Base-by-base conservation (phyloP, 192 early-diverging fungal species). In the Coemansia guatemalensis region DNA sequence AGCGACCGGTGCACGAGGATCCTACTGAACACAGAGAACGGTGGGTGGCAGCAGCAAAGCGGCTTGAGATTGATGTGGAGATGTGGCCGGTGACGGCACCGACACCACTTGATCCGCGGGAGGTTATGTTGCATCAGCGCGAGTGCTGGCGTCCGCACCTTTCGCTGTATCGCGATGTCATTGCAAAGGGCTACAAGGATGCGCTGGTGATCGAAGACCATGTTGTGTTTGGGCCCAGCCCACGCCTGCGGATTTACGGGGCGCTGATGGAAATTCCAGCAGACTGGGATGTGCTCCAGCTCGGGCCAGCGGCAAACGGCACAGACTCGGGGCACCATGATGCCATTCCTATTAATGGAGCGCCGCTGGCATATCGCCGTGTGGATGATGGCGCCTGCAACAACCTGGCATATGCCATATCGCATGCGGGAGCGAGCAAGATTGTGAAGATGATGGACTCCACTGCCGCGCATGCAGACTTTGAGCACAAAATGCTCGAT, bases 311-410 rank as follows among this genome's bases (percentile, higher is more conserved):
- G 9, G 54, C 60, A 9, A 80, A 80, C 22, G 72, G 77, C 21
- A 74, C 77, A 2, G 77, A 80, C 62, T 74, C 77, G 27, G 77
- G 77, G 11, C 71, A 51, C 47, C 77, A 80, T 48, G 77, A 80
- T 24, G 71, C 67, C 44, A 65, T 80, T 8, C 67, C 60, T 27
- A 73, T 79, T 50, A 61, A 59, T 41, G 61, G 68, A 22, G 25
- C 68, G 1, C 59, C 33, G 22, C 72, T 80, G 0, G 54, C 51
- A 9, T 80, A 71, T 22, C 77, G 72, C 55, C 71, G 77, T 2
- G 77, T 80, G n/a, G 77, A 80, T 14, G 77, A 74, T 47, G 77
- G 77, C 30, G 60, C 77, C 0, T 80, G 77, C 65, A 74, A 80
- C 35, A 80, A 71, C 62, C 64, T 80, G 60, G 77, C 77, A 1